Percentiles rank a stretch among this genome's conserved stretches.
phyloP scores from a whole-genome alignment of 106 monocot species.

The Narthecium ossifragum region DNA sequence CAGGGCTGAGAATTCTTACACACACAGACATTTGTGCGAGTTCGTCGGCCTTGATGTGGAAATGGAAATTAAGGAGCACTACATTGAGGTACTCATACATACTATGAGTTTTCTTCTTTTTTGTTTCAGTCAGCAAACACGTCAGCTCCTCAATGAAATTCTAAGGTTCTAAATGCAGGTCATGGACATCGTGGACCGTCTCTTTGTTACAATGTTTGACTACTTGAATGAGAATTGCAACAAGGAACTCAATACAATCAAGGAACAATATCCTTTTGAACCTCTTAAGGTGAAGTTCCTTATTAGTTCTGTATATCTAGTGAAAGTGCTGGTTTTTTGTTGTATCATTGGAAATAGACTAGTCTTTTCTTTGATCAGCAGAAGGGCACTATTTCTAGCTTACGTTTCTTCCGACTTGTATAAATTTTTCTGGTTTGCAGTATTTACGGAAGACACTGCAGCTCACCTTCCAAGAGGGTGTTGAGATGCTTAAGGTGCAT shows the following conservation, averaged over 20 bases:
- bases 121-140: too few relatives aligned
- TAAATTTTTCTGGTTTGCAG: slow-evolving; percentile 25
- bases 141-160: too few relatives aligned
- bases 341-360: too few relatives aligned
- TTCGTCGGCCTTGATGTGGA: slow-evolving; percentile 93
- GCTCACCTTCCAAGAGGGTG: slow-evolving; percentile 77
- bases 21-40: slow-evolving; percentile 89
- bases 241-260: slow-evolving; percentile 68
- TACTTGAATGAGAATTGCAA: slow-evolving; percentile 75
- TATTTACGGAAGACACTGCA: slow-evolving; percentile 69
- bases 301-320: too few relatives aligned
- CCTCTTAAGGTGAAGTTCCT: slow-evolving; percentile 67
- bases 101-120: too few relatives aligned
- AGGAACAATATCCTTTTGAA: slow-evolving; percentile 82
- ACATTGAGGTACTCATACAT: slow-evolving; percentile 85
- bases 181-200: slow-evolving; percentile 72
- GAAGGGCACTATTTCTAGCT: background rate
- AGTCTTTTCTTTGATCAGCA: background rate
- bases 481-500: slow-evolving; percentile 88
- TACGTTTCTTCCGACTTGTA: background rate
- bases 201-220: slow-evolving; percentile 89
- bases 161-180: too few relatives aligned
- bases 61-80: slow-evolving; percentile 92
- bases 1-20: slow-evolving; percentile 88
- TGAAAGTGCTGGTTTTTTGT: background rate